Percentiles rank a stretch among this genome's conserved stretches.
phyloP scores from a whole-genome alignment of 805 yeast genomes.

The Myxozyma geophila region DNA sequence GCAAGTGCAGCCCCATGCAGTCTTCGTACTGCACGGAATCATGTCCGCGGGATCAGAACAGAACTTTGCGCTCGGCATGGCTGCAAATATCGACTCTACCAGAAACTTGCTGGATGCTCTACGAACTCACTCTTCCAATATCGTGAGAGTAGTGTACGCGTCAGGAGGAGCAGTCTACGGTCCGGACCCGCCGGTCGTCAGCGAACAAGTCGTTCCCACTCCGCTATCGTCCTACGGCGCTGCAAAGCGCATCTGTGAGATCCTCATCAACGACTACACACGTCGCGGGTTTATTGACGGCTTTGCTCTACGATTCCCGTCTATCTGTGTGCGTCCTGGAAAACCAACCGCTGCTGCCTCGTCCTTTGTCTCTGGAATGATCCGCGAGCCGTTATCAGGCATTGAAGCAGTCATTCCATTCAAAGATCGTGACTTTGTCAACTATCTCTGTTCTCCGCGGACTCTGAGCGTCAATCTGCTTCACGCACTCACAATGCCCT shows the following conservation, averaged over 20 bases:
- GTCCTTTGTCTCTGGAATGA: constrained; percentile 39
- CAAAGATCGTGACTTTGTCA: constrained; percentile 22
- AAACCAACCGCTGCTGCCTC: constrained; percentile 40
- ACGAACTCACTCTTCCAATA: constrained; percentile 25
- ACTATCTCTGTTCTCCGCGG: constrained; percentile 37
- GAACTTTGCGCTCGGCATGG: constrained; percentile 39
- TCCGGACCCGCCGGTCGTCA: constrained; percentile 20
- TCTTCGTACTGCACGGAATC: constrained; percentile 38
- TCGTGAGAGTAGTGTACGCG: constrained; percentile 36
- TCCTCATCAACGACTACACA: constrained; percentile 38
- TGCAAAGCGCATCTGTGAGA: constrained; percentile 37
- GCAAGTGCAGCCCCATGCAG: constrained; percentile 26
- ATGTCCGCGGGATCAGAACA: constrained; percentile 41
- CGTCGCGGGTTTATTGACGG: constrained; percentile 40
- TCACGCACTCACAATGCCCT: constrained; percentile 30
- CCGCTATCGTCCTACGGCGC: constrained; percentile 41
- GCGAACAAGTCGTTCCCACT: constrained; percentile 33
- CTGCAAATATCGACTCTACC: constrained; percentile 39
- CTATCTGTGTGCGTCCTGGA: constrained; percentile 39
- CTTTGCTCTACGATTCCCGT: constrained; percentile 31
- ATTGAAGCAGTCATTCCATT: constrained; percentile 36
- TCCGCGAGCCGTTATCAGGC: constrained; percentile 38
- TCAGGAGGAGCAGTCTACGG: constrained; percentile 40
- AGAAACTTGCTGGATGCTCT: constrained; percentile 24
- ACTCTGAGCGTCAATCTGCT: constrained; percentile 34